These are phyloP conservation scores for Aspergillus sp. DNA, from an alignment of 2,329 filamentous ascomycete species.

Conservation along the genomic window DNA sequence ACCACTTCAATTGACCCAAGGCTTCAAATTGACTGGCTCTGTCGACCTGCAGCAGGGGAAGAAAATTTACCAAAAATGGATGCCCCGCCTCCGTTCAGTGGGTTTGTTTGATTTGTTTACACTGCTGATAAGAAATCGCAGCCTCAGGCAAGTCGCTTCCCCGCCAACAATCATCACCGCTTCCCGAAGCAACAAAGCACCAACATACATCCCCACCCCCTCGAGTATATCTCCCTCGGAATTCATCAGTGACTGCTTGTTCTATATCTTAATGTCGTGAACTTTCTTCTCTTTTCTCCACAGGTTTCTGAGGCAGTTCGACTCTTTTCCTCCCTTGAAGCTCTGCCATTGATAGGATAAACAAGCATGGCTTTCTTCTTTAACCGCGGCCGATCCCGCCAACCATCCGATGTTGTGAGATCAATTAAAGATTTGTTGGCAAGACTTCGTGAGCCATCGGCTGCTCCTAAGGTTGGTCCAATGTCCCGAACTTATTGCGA, in stretches of 20 bases:
- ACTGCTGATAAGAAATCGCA: conserved; percentile 11
- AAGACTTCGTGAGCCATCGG: conserved; percentile 60
- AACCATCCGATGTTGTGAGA: conserved; percentile 61
- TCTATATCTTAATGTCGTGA: not conserved
- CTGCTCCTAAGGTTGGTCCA: conserved; percentile 54
- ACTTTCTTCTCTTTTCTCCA: not conserved
- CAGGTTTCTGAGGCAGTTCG: not conserved
- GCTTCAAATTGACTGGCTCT: not conserved
- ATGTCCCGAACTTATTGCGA: not conserved
- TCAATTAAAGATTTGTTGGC: conserved; percentile 63
- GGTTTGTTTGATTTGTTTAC: conserved; percentile 23
- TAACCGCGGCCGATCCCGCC: conserved; percentile 60
- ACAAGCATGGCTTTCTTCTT: conserved; percentile 69
- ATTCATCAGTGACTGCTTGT: conserved; percentile 2
- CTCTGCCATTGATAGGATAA: conserved; percentile 13
- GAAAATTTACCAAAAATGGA: conserved; percentile 14
- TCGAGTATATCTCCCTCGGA: not conserved
- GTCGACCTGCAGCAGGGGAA: not conserved
- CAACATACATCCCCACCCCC: conserved; percentile 2
- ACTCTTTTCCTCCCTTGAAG: conserved; percentile 11
- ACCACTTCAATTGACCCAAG: not conserved
- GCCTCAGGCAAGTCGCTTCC: conserved; percentile 21
- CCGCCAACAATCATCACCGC: conserved; percentile 25
- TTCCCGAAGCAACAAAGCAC: conserved; percentile 10
- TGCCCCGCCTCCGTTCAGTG: conserved; percentile 19